phyloP scores from a whole-genome alignment of 2,329 filamentous ascomycete species.

The Triangularia setosa region DNA sequence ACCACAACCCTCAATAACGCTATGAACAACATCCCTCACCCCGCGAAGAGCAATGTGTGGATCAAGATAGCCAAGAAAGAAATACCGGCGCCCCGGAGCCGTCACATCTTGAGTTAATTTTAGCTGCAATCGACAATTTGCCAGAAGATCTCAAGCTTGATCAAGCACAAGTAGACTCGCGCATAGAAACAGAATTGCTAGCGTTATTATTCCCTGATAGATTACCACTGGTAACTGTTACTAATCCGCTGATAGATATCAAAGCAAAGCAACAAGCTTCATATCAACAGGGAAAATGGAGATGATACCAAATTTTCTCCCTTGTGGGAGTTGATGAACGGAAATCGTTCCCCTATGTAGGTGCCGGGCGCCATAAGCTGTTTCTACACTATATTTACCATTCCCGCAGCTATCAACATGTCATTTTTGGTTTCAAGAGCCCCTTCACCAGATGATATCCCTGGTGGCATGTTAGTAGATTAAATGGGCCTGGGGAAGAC shows the following conservation, averaged over 20 bases:
- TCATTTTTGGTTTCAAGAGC: slow-evolving; percentile 3
- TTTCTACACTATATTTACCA: background rate
- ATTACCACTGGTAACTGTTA: background rate
- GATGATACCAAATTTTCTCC: background rate
- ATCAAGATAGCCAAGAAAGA: background rate
- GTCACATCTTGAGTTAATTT: background rate
- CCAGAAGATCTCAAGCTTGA: background rate
- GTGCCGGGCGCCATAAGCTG: background rate
- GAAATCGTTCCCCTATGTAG: background rate
- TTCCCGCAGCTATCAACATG: background rate
- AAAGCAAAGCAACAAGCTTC: background rate
- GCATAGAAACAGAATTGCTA: background rate
- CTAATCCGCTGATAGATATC: background rate
- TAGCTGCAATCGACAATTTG: background rate
- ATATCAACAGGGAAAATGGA: background rate
- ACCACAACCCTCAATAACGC: background rate
- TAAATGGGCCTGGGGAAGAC: slow-evolving; percentile 9
- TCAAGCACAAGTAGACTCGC: background rate
- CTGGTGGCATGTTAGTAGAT: background rate
- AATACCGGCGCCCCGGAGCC: background rate
- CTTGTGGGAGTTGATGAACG: background rate
- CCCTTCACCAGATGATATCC: background rate
- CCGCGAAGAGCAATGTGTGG: too few species aligned
- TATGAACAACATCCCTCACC: background rate
- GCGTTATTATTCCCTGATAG: background rate